These are phyloP conservation scores for Amphibolis antarctica DNA, from an alignment of 106 monocot genomes.

Conservation along the genomic window DNA sequence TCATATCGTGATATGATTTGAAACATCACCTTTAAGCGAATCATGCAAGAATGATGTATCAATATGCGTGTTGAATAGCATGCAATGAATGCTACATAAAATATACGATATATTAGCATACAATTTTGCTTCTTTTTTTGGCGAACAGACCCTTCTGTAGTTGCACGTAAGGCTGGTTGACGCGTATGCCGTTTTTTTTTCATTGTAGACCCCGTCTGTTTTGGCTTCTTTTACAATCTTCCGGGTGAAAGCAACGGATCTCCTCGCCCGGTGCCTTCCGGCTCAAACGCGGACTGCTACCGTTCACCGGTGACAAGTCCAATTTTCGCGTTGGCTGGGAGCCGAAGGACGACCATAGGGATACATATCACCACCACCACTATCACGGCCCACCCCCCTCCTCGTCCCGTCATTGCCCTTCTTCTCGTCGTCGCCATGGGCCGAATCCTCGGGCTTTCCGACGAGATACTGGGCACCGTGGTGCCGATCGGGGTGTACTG, in stretches of 20 bases:
- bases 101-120: no score
- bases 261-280: background rate
- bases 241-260: background rate
- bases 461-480: constrained; percentile 57
- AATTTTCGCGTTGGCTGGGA: background rate
- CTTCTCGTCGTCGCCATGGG: background rate
- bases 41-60: no score
- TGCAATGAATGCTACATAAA: no score
- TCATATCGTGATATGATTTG: no score
- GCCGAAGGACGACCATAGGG: background rate
- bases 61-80: no score
- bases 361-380: background rate
- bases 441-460: constrained; percentile 17
- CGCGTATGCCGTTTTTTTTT: no score
- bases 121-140: no score
- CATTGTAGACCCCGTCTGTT: no score
- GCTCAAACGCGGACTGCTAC: background rate
- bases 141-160: no score
- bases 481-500: constrained; percentile 68
- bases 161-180: no score
- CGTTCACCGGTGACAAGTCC: background rate
- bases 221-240: no score
- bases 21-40: no score
- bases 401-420: background rate
- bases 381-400: background rate